A percentile compares a stretch with the other conserved stretches of the same genome.
Conservation (phyloP, 2,329 filamentous ascomycete genomes). For the Diaporthe capsici region DNA sequence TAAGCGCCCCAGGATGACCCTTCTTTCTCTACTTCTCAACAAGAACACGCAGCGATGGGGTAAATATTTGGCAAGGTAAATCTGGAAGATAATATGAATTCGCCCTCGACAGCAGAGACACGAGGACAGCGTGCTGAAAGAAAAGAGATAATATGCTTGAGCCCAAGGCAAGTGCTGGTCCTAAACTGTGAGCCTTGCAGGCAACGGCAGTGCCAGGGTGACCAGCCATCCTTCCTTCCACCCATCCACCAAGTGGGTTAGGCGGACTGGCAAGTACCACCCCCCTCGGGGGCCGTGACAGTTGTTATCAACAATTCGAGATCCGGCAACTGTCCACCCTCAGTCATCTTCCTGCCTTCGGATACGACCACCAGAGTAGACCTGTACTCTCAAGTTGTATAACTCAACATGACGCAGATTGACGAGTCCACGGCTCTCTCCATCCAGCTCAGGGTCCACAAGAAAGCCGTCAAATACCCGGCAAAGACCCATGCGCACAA, state of each 20-base stretch:
- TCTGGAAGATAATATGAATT: neutral
- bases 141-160: neutral
- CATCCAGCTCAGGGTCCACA: conserved; percentile 1
- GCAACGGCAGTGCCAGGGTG: neutral
- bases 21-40: too few relatives aligned
- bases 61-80: neutral
- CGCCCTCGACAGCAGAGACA: neutral
- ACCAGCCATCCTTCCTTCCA: neutral
- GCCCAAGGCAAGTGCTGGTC: neutral
- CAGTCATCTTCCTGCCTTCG: neutral
- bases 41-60: neutral
- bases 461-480: conserved; percentile 46
- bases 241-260: neutral
- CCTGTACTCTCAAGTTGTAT: neutral
- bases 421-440: conserved; percentile 4
- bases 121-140: neutral
- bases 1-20: neutral
- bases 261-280: neutral
- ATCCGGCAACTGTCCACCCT: conserved; percentile 4
- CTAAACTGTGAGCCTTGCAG: neutral
- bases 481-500: conserved; percentile 71
- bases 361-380: neutral
- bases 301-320: conserved; percentile 11
- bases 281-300: neutral
- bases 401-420: conserved; percentile 22